Base-by-base conservation (phyloP, 768 basidiomycete species). In the Xerocomus potaroensis region DNA sequence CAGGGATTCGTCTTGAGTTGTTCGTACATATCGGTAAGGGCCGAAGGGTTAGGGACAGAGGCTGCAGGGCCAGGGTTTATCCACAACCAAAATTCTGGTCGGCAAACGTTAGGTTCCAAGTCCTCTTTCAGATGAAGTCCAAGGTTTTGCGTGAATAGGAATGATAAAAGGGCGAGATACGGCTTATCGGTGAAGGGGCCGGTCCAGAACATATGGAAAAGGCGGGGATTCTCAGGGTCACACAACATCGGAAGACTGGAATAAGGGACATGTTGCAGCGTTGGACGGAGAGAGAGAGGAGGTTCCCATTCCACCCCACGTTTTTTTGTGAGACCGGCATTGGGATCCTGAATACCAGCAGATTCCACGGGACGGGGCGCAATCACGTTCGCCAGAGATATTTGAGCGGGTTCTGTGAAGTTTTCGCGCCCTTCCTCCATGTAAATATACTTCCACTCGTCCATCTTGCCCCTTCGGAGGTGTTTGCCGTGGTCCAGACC, bases 191-290 rank as follows among this genome's bases (percentile, higher is more conserved):
- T 96, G 73, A 99, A 97, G 1, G 91, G 85, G 0, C 96, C 95
- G 2, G 94, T 90, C 95, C 96, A 98, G 73, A 96, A 99, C 84
- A 97, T 96, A 68, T 99, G 96, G 74, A 95, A 98, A 26, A 97
- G 69, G 29, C 88, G 81, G 6, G 92, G 87, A 57, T 86, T 81
- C 54, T 90, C 84, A 0, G 84, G 77, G 59, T 96, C 91, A 67
- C 96, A 99, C 1, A 83, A 74, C 1, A 70, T 63, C 3, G 77
- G 64, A 32, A 80, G 74, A 44, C 77, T 75, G 18, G 81, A 74
- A 54, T 79, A 77, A 0, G 84, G 76, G 32, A 70, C 69, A 58
- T 87, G 80, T 26, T 71, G 65, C 12, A 76, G 63, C 5, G 80
- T 72, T 7, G 73, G 63, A 29, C 77, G 74, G 18, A 83, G 69